phyloP scores from a whole-genome alignment of 345 rosid species.

The Eucalyptus caleyi region DNA sequence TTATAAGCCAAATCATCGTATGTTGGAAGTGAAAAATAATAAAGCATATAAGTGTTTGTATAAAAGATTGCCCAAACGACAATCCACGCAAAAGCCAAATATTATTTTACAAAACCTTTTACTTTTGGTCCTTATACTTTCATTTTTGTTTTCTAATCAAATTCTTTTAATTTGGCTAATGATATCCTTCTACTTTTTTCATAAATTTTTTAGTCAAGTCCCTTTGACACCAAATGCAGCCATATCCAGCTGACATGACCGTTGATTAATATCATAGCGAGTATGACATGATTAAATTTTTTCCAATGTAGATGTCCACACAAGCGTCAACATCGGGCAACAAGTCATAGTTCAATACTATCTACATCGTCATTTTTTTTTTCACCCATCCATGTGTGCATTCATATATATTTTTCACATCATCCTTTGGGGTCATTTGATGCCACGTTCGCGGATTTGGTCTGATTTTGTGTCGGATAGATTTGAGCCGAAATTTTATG shows the following conservation, averaged over 20 bases:
- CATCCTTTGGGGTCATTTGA: not conserved
- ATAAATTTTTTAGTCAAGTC: fast-evolving
- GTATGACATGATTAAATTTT: not conserved
- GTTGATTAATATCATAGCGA: fast-evolving
- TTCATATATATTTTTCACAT: not conserved
- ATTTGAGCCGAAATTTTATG: fast-evolving
- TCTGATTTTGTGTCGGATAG: not conserved
- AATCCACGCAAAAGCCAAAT: fast-evolving
- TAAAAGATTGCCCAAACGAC: fast-evolving
- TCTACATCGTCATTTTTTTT: too few relatives aligned
- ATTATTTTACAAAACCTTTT: too few relatives aligned
- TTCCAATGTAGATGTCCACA: not conserved
- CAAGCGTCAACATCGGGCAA: not conserved
- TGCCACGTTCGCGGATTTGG: fast-evolving
- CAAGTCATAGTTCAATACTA: too few relatives aligned
- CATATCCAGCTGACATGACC: fast-evolving
- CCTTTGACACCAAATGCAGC: fast-evolving
- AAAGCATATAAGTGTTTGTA: fast-evolving
- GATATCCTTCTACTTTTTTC: not conserved
- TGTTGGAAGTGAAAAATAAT: not conserved
- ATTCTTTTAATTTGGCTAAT: too few relatives aligned
- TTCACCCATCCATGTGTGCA: too few relatives aligned
- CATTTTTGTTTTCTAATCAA: not conserved
- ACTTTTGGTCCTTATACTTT: too few relatives aligned
- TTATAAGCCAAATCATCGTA: not conserved